These are phyloP conservation scores for Cicer chorassanicum DNA, from an alignment of 306 rosid genomes.

Conservation along the genomic window DNA sequence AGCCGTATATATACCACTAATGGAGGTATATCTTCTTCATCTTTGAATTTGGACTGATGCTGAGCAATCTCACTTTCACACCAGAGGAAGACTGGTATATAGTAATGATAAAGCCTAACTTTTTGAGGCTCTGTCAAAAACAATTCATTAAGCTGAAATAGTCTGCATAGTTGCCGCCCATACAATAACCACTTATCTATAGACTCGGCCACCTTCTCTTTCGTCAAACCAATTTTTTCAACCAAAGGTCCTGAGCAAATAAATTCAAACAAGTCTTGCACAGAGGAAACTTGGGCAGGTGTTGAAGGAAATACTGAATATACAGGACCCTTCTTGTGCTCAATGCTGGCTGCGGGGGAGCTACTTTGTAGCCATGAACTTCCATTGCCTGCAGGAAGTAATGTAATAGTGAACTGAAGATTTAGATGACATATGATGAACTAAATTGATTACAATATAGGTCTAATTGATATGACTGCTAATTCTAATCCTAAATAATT, in stretches of 20 bases:
- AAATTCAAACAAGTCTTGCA: conserved; percentile 74
- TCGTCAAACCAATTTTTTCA: conserved; percentile 64
- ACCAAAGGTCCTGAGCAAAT: conserved; percentile 87
- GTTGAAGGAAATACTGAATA: conserved; percentile 61
- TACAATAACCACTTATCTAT: conserved; percentile 79
- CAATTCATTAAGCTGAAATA: conserved; percentile 82
- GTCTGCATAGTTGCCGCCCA: conserved; percentile 64
- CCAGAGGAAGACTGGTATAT: conserved; percentile 88
- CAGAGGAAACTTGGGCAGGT: conserved; percentile 73
- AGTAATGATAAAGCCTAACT: conserved; percentile 92
- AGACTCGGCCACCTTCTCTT: conserved; percentile 67
- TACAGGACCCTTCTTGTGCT: conserved; percentile 47
- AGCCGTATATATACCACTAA: conserved; percentile 59
- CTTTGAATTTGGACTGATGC: conserved; percentile 71
- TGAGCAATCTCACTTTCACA: conserved; percentile 75
- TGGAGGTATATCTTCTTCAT: conserved; percentile 77
- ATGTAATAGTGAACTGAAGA: conserved; percentile 23
- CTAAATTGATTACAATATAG: neutral
- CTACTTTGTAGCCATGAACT: conserved; percentile 70
- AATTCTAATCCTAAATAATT: conserved; percentile 1
- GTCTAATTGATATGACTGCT: neutral
- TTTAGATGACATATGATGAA: neutral
- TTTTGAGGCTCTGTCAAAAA: conserved; percentile 70
- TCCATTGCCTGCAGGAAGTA: conserved; percentile 64
- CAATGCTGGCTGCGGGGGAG: conserved; percentile 46